Base-by-base conservation (phyloP, 768 basidiomycete genomes). In the Suillus variegatus region DNA sequence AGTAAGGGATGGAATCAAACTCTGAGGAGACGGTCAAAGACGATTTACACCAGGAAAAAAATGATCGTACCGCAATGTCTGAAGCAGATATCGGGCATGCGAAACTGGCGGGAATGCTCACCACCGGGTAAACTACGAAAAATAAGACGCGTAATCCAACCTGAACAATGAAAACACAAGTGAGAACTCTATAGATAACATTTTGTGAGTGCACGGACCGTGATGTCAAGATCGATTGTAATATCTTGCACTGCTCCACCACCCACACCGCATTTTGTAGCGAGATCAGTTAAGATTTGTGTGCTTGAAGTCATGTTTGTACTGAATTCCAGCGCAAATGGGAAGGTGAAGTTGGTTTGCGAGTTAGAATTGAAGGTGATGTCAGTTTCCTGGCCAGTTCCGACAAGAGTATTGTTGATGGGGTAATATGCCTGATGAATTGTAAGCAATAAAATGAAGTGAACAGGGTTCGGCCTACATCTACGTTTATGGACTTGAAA, bases 271-370 rank as follows among this genome's bases (percentile, higher is more conserved):
- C 93, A 95, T 69, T 87, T 90, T 10, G 69, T 68, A 2, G 82
- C 84, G 32, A 95, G 69, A 72, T 93, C 90, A 12, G 75, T 40
- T n/a, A 94, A 79, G 25, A 94, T 85, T 7, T 64, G 61, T 40
- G 76, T 73, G 46, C 79, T 79, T 10, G 91, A 88, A 65, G 92
- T 84, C 51, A 78, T 70, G 0, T 82, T 71, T 32, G 80, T 78
- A 44, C 83, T 84, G 78, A 93, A 95, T 52, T 79, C 77, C 51
- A 95, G 79, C 6, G 82, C 69, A 76, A 94, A 91, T 2, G 93
- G 93, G 80, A 95, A 91, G 0, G 86, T 88, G 79, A 93, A 86
- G 67, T 85, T 88, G 6, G 86, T 91, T 67, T 82, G 79, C 3
- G 82, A 71, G 68, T 86, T 78, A 14, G 90, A 80, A 12, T 81